Conservation (phyloP, 2,329 filamentous ascomycete genomes). For the Immersiporthe knoxdaviesiana region DNA sequence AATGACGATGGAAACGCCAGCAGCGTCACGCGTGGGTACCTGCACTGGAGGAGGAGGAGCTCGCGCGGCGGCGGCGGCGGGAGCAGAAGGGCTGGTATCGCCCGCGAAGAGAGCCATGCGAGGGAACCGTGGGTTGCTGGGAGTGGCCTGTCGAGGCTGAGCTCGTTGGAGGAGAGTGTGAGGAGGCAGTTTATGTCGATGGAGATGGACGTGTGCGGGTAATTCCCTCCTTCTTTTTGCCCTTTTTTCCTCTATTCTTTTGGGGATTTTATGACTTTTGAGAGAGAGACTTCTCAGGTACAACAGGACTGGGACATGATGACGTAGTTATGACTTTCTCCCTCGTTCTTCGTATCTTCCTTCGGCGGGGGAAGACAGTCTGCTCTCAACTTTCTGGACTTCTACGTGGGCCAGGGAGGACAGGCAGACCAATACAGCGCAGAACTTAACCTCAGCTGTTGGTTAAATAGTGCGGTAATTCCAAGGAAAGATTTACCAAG, state of each 20-base stretch:
- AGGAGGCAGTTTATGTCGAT: constrained; percentile 22
- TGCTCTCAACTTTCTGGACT: background rate
- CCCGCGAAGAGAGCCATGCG: background rate
- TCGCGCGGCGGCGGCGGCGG: background rate
- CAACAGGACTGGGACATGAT: constrained; percentile 12
- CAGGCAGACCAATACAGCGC: background rate
- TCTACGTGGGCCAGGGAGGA: background rate
- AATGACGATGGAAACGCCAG: background rate
- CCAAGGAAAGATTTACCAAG: background rate
- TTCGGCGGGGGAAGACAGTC: background rate
- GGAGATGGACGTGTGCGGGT: constrained; percentile 18
- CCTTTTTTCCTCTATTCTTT: background rate
- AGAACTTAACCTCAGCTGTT: background rate
- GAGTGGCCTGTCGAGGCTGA: constrained; percentile 7
- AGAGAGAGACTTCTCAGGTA: background rate
- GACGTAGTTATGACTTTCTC: background rate
- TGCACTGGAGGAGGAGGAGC: background rate
- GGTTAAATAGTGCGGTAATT: background rate
- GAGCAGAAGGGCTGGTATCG: background rate
- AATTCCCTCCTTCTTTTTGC: background rate
- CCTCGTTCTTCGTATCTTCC: background rate
- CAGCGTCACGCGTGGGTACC: background rate
- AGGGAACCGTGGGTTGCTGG: background rate
- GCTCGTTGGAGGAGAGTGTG: constrained; percentile 23
- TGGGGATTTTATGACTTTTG: background rate